phyloP scores from a whole-genome alignment of 495 filamentous ascomycete genomes.

The Sabuloglossum arenarium region DNA sequence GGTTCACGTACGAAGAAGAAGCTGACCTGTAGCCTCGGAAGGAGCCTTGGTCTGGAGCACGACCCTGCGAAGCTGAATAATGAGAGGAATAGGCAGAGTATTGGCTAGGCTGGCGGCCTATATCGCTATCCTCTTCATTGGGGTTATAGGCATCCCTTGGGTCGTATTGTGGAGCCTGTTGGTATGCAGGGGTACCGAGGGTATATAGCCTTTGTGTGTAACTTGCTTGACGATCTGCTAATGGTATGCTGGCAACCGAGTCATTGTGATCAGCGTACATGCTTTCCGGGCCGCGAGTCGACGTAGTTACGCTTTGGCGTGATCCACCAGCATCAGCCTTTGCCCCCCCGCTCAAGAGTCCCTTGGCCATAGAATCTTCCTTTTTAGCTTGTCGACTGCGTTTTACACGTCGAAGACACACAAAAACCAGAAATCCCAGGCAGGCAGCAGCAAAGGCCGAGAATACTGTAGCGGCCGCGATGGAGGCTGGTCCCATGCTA shows the following conservation, averaged over 20 bases:
- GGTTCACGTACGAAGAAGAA: background rate
- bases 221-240: background rate
- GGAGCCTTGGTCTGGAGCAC: background rate
- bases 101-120: background rate
- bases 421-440: background rate
- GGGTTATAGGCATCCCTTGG: background rate
- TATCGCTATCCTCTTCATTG: background rate
- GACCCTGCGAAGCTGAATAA: background rate
- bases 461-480: background rate
- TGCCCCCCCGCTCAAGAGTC: background rate
- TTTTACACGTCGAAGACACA: background rate
- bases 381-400: background rate
- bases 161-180: background rate
- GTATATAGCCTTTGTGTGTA: background rate
- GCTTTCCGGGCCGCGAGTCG: background rate
- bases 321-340: background rate
- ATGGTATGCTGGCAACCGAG: background rate
- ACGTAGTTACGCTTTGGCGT: background rate
- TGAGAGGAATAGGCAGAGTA: background rate
- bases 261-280: background rate
- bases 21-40: background rate
- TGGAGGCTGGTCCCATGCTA: background rate
- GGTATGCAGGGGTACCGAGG: background rate
- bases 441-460: background rate
- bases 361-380: background rate